These are phyloP conservation scores for Scedosporium minutisporum DNA, from an alignment of 2,329 filamentous ascomycete genomes.

Conservation along the genomic window DNA sequence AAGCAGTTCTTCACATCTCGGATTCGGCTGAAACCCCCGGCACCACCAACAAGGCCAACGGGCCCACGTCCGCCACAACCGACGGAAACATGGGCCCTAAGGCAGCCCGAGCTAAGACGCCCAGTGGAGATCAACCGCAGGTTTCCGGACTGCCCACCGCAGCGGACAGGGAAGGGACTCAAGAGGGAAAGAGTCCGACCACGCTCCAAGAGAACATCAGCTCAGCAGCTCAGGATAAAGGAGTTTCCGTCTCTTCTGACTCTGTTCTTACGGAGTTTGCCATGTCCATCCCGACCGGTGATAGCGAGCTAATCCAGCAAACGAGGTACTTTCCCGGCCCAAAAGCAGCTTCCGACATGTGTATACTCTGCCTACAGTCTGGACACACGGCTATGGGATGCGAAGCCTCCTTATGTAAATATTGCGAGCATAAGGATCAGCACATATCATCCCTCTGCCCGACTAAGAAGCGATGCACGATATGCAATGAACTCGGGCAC, in stretches of 20 bases:
- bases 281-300: constrained; percentile 15
- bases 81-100: not conserved
- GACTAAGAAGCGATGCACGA: constrained; percentile 37
- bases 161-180: not conserved
- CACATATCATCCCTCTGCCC: constrained; percentile 35
- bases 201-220: not conserved
- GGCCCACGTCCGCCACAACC: too few relatives aligned
- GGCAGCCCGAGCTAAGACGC: not conserved
- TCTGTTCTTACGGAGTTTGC: not conserved
- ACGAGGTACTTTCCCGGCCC: constrained; percentile 43
- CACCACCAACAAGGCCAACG: not conserved
- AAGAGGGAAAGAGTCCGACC: not conserved
- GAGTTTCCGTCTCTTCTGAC: not conserved
- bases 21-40: not conserved
- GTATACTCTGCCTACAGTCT: constrained; percentile 39
- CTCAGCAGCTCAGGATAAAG: not conserved
- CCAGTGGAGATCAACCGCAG: not conserved
- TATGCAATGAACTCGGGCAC: constrained; percentile 57
- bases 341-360: constrained; percentile 31
- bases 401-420: constrained; percentile 34
- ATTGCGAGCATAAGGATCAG: constrained; percentile 37
- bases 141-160: not conserved
- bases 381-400: constrained; percentile 38
- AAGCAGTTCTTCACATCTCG: not conserved
- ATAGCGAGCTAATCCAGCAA: constrained; percentile 28